Evolutionary conservation across 345 rosid genomes (phyloP).

Genomic region (Populus nigra): DNA sequence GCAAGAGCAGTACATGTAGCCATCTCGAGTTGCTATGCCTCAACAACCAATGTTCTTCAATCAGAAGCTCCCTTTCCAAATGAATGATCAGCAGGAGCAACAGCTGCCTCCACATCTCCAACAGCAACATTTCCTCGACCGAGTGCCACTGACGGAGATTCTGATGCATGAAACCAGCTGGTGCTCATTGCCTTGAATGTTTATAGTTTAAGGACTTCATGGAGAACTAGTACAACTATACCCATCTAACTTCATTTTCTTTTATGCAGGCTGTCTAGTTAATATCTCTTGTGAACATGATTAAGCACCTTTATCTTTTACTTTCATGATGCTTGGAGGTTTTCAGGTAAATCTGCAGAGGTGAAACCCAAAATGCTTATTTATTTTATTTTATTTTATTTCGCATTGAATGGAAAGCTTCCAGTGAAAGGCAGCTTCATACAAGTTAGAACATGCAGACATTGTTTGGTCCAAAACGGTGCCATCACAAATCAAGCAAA

Average conservation of each 20-base stretch:
- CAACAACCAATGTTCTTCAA: slow-evolving; percentile 20
- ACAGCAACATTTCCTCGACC: slow-evolving; percentile 26
- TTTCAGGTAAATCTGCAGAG: background rate
- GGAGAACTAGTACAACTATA: background rate
- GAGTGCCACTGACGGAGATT: background rate
- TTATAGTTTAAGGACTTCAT: background rate
- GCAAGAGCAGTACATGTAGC: slow-evolving; percentile 29
- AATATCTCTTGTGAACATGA: background rate
- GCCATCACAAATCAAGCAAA: too few relatives aligned
- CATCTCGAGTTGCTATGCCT: slow-evolving; percentile 27
- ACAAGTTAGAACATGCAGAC: background rate
- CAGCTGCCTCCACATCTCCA: slow-evolving; percentile 10
- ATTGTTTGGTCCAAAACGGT: background rate
- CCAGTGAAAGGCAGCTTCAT: background rate
- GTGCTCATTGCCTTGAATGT: background rate
- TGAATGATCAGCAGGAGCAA: slow-evolving; percentile 24
- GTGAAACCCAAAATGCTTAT: too few relatives aligned
- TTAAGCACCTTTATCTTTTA: background rate
- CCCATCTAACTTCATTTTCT: background rate
- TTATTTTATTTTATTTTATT: too few relatives aligned
- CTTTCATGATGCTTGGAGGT: background rate
- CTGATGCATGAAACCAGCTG: slow-evolving; percentile 4
- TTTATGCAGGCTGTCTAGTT: background rate
- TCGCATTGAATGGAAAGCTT: background rate
- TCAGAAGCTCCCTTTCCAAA: slow-evolving; percentile 17